Evolutionary conservation across 2,329 filamentous ascomycete species (phyloP).

Genomic region (Pseudogymnoascus sp.): DNA sequence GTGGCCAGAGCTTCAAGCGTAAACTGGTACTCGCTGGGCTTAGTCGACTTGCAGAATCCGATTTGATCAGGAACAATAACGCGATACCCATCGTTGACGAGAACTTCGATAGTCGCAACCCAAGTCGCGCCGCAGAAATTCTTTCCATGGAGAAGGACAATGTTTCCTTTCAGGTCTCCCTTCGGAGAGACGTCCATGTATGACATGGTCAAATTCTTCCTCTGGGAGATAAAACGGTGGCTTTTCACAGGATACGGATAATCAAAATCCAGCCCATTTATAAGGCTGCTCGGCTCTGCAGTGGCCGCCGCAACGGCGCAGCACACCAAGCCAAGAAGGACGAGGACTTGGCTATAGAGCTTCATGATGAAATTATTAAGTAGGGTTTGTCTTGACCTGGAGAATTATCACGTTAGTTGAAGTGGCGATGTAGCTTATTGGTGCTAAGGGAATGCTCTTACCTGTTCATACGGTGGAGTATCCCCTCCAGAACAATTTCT

Average conservation of each 20-base stretch:
- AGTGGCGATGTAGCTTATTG: not conserved
- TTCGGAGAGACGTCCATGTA: conserved; percentile 47
- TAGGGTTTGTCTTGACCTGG: not conserved
- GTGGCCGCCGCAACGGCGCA: not conserved
- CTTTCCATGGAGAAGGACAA: conserved; percentile 46
- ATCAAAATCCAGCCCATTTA: not conserved
- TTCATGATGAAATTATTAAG: not conserved
- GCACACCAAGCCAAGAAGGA: not conserved
- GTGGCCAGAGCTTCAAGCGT: conserved; percentile 43
- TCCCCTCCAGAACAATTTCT: not conserved
- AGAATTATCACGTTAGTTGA: not conserved
- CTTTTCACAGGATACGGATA: conserved; percentile 46
- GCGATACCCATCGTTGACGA: conserved; percentile 40
- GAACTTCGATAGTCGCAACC: conserved; percentile 38
- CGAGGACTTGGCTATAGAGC: not conserved
- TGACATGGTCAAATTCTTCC: conserved; percentile 44
- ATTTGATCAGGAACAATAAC: conserved; percentile 48
- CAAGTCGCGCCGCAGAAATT: conserved; percentile 51
- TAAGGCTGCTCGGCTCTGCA: not conserved
- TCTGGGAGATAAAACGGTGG: conserved; percentile 42
- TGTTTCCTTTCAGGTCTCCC: not conserved
- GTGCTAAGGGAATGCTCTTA: not conserved
- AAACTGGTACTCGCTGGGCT: conserved; percentile 45
- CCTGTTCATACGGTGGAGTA: not conserved
- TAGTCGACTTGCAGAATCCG: conserved; percentile 51